phyloP scores from a whole-genome alignment of 1,284 basidiomycete species.

The Puccinia brachypodii region DNA sequence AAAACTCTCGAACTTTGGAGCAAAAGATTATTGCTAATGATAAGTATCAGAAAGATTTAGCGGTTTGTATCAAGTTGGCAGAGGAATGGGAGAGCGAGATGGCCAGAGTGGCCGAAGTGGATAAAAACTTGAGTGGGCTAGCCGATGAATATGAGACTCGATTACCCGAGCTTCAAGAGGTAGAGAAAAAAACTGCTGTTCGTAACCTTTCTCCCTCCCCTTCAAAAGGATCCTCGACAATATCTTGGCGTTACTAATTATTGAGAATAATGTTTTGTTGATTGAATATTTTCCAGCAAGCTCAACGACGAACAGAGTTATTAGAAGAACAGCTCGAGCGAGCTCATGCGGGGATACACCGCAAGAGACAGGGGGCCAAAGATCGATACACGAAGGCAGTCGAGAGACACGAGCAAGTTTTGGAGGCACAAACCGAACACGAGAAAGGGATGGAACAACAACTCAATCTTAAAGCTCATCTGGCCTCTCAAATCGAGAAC shows the following conservation, averaged over 20 bases:
- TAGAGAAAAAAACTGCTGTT: slow-evolving; percentile 48
- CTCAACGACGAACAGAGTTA: slow-evolving; percentile 33
- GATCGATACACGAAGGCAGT: slow-evolving; percentile 16
- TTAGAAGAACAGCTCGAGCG: slow-evolving; percentile 30
- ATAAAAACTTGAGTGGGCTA: slow-evolving; percentile 48
- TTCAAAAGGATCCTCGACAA: neutral
- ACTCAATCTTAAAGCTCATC: slow-evolving; percentile 5
- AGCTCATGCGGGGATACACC: slow-evolving; percentile 27
- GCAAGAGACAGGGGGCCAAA: slow-evolving; percentile 22
- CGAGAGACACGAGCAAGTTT: slow-evolving; percentile 3
- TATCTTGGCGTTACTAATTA: neutral
- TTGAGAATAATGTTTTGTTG: neutral
- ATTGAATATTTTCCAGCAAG: slow-evolving; percentile 6
- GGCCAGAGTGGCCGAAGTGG: slow-evolving; percentile 48
- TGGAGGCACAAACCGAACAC: slow-evolving; percentile 12
- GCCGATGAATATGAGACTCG: slow-evolving; percentile 49
- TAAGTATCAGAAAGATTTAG: slow-evolving; percentile 49
- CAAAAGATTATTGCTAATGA: slow-evolving; percentile 10
- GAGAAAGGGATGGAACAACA: slow-evolving; percentile 32
- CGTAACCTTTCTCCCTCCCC: neutral
- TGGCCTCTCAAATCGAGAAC: slow-evolving; percentile 4
- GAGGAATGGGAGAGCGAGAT: slow-evolving; percentile 52
- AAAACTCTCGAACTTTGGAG: slow-evolving; percentile 30
- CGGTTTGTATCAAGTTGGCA: slow-evolving; percentile 50
- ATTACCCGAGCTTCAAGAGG: slow-evolving; percentile 49